Base-by-base conservation (phyloP, 2,329 filamentous ascomycete genomes). In the Claviceps sorghi region DNA sequence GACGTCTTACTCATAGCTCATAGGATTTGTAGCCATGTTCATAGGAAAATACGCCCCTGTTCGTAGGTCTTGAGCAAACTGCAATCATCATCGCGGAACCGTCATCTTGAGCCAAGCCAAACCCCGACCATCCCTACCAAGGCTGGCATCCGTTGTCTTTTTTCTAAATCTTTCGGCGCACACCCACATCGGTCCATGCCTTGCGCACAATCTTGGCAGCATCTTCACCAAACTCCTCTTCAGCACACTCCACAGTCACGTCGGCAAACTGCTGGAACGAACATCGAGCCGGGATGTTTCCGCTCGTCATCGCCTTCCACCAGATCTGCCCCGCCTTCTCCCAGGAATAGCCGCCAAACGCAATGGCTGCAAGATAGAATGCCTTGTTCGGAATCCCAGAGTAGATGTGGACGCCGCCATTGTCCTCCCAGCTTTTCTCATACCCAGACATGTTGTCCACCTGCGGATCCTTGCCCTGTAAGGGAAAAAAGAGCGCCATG, bases 311-410 rank as follows among this genome's bases (percentile, higher is more conserved):
- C 0, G 73, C 64, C 58, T 70, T 69, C 73, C 74, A 77, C 74
- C 73, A 77, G 53, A 76, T 73, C 56, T 72, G 69, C 13, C 74
- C 74, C 9, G 72, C 72, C 63, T 74, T 75, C 58, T 77, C 74
- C 72, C 72, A 80, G 4, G 72, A 72, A 59, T 71, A 74, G 5
- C 77, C 76, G 15, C 75, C 76, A 56, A 79, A 70, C 1, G 64
- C 67, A 4, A 66, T 61, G 1, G 74, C 63, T 11, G 64, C 69
- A 10, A 76, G 69, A 57, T 77, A 77, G 56, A 80, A 80, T 2
- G 76, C 77, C 55, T 71, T 69, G 64, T 80, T 80, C 2, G 76
- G 77, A 45, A 80, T 79, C 6, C 77, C 77, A 6, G 75, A 78
- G 62, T 71, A 77, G 48, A 75, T 64, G 61, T 80, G 76, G 3